Base-by-base conservation (phyloP, 1,139 yeast genomes). In the Yamadazyma triangularis region DNA sequence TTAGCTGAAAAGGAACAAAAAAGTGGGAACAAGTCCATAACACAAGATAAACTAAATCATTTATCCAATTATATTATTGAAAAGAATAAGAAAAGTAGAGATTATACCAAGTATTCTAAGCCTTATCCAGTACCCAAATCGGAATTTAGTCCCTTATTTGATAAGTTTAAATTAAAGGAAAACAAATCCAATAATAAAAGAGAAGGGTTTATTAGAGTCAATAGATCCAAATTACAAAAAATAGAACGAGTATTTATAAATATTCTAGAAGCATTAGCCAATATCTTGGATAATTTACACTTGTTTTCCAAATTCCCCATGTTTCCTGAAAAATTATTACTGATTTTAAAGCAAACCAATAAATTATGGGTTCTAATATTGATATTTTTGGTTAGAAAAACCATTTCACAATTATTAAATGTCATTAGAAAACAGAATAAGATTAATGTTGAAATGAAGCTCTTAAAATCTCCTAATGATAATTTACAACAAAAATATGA, bases 301-400 rank as follows among this genome's bases (percentile, higher is more conserved):
- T 56, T 68, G 31, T 59, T 68, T 26, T 63, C 70, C 26, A 60
- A 61, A 34, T 48, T 68, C 46, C 73, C 50, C 38, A 66, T 64
- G 64, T 68, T 68, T 39, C 74, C 74, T 1, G 47, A 60, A 31
- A 42, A 38, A 23, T 43, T 68, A 11, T 25, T 48, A 8, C 50
- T 49, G 5, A 38, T 67, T 15, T 50, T 68, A 32, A 64, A 64
- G 36, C 70, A 67, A 34, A 68, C 74, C 33, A 68, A 68, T 40
- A 64, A 64, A 42, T 45, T 68, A 24, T 68, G 74, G 74, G 62
- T 67, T 25, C 47, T 68, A 20, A 61, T 68, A 9, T 51, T 68
- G 41, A 47, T 68, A 4, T 68, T 68, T 34, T 56, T 68, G 41
- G 60, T 68, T 13, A 42, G 73, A 26, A 68, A 68, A 38, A 66